Evolutionary conservation across 2,329 filamentous ascomycete species (phyloP), one percentile per base, ranked within the genome.

Genomic region (Beauveria medogensis): DNA sequence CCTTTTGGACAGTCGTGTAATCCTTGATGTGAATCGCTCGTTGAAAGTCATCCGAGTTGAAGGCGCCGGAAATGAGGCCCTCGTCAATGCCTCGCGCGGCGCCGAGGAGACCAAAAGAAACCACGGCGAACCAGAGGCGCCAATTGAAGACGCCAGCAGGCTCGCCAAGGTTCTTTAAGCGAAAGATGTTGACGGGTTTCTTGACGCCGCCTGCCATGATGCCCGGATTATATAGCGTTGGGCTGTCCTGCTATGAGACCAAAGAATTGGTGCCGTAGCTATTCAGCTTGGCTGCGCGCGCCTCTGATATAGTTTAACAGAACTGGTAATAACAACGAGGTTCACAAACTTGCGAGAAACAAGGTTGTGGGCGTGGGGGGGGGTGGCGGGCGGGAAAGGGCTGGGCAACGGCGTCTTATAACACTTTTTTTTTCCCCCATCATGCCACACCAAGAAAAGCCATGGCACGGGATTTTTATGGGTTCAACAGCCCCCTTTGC

Each of bases 81-180:
- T 93, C 90, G 64, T 93, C 90, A n/a, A 92, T 77, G 67, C 90
- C 90, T 62, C 89, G 82, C 46, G 89, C 88, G 3, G 89, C 88
- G 59, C 90, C 90, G 73, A 63, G 84, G 41, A 93, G 80, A 53
- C 86, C 86, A 64, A 91, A 91, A 5, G 84, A 86, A 64, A 90
- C 70, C 59, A 92, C 87, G 47, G 88, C 86, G 72, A 89, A 90
- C 86, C 88, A 91, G 63, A 92, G 78, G 50, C 84, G 80, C 88
- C 88, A 91, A 75, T 92, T 92, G 71, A 91, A 83, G 64, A 86
- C 82, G 69, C 89, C 83, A 60, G 81, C 80, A 5, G 89, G 89
- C 63, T 90, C 88, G 62, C 82, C 82, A 54, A 85, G 77, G 64
- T 88, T 72, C 68, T 83, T 80, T 63, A 87, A 73, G 67, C 78